Conservation (phyloP, 2,329 filamentous ascomycete species). For the Exophiala alcalophila region DNA sequence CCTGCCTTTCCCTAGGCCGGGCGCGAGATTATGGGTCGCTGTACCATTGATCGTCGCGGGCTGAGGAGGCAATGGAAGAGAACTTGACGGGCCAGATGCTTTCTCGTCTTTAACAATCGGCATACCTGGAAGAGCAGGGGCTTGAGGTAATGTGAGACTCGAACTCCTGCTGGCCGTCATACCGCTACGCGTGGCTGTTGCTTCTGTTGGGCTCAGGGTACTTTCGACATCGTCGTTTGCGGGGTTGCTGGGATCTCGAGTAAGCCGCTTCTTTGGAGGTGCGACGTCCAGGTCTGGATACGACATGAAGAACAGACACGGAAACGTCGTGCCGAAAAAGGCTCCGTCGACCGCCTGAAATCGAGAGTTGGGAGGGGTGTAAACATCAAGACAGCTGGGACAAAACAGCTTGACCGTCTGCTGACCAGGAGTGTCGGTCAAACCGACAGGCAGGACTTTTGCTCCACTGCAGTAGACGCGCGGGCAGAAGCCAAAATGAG, state of each 20-base stretch:
- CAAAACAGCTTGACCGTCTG: slow-evolving; percentile 99
- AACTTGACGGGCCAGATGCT: slow-evolving; percentile 35
- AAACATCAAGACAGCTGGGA: slow-evolving; percentile 92
- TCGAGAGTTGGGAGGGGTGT: slow-evolving; percentile 92
- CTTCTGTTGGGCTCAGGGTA: slow-evolving; percentile 30
- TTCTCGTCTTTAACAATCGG: slow-evolving; percentile 32
- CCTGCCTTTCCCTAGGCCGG: slow-evolving; percentile 74
- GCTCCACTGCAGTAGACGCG: slow-evolving; percentile 87
- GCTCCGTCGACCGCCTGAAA: slow-evolving; percentile 97
- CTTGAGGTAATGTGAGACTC: slow-evolving; percentile 26
- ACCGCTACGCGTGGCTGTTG: slow-evolving; percentile 17
- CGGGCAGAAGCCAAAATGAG: slow-evolving; percentile 95
- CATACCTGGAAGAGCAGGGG: slow-evolving; percentile 32
- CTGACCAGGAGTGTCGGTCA: slow-evolving; percentile 90
- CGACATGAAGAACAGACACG: slow-evolving; percentile 94
- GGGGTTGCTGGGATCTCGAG: slow-evolving; percentile 19
- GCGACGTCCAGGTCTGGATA: slow-evolving; percentile 91
- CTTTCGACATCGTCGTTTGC: slow-evolving; percentile 28
- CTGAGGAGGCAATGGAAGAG: slow-evolving; percentile 42
- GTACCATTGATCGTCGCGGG: slow-evolving; percentile 74
- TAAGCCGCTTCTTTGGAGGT: slow-evolving; percentile 59
- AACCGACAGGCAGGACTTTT: slow-evolving; percentile 86
- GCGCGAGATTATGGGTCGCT: slow-evolving; percentile 79
- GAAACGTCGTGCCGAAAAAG: slow-evolving; percentile 97
- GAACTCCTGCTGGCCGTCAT: slow-evolving; percentile 30